Conservation (phyloP, 148 eudicot species). For the Fallopia convolvulus region DNA sequence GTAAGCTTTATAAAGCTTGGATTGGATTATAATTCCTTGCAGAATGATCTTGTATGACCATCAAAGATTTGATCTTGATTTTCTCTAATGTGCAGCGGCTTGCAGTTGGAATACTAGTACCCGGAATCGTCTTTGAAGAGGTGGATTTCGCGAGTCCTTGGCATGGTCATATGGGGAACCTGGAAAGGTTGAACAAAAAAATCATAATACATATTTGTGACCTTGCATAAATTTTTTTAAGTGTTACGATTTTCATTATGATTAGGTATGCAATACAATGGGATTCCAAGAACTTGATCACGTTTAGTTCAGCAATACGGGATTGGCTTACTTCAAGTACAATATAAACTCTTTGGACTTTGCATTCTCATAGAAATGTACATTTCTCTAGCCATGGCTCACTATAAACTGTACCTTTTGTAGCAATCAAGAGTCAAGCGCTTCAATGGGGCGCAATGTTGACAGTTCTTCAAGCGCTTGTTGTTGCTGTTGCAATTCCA, state of each 20-base stretch:
- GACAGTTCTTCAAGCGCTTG: constrained; percentile 55
- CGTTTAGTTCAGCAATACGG: constrained; percentile 24
- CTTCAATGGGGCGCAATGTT: constrained; percentile 75
- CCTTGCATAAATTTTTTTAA: neutral
- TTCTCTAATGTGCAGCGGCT: constrained; percentile 40
- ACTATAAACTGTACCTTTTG: constrained; percentile 14
- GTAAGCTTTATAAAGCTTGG: constrained; percentile 29
- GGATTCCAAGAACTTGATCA: constrained; percentile 27
- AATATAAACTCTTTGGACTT: neutral
- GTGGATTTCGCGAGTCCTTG: constrained; percentile 68
- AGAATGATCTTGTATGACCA: neutral
- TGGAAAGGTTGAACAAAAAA: constrained; percentile 53
- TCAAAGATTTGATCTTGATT: neutral
- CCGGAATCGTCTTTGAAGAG: constrained; percentile 72
- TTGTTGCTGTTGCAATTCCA: constrained; percentile 70
- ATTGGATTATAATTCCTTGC: neutral
- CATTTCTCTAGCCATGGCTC: neutral
- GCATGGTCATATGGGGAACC: constrained; percentile 51
- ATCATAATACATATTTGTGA: neutral
- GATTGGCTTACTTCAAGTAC: constrained; percentile 32
- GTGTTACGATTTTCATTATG: neutral
- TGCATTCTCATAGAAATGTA: neutral
- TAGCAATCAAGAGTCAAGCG: constrained; percentile 49
- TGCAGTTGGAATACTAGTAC: constrained; percentile 74
- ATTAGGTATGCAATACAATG: constrained; percentile 26